Evolutionary conservation across 176 grass and related monocot genomes (phyloP).

Genomic region (Calamus simplicifolius): DNA sequence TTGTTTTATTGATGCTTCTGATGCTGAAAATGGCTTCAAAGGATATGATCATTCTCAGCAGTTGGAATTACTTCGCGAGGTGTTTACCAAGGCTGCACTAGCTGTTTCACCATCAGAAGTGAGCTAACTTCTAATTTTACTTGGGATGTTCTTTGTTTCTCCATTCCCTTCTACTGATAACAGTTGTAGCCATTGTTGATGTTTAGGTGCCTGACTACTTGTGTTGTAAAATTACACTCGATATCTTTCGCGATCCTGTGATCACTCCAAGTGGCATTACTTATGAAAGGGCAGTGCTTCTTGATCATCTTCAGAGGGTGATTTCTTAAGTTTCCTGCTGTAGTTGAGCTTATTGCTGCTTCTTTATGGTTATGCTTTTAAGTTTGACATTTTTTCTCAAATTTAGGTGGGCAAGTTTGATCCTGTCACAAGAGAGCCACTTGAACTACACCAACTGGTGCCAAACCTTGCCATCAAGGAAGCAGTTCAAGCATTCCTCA

Average conservation of each 20-base stretch:
- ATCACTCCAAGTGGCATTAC: neutral
- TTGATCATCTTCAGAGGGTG: neutral
- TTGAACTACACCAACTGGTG: constrained; percentile 65
- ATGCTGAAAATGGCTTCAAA: neutral
- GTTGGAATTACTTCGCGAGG: neutral
- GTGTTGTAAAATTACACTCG: neutral
- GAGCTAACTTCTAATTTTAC: neutral
- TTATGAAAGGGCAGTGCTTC: neutral
- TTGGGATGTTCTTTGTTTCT: neutral
- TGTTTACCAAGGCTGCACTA: neutral
- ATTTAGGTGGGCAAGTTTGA: constrained; percentile 88
- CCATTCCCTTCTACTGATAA: neutral
- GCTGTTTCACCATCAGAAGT: neutral
- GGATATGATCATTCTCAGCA: neutral
- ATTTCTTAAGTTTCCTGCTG: no score
- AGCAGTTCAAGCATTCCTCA: constrained; percentile 75
- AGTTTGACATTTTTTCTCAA: no score
- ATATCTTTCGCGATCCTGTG: neutral
- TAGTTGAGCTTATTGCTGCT: no score
- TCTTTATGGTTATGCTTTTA: no score
- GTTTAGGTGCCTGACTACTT: neutral
- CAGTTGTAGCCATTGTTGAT: neutral
- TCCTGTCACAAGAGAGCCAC: constrained; percentile 53
- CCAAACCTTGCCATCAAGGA: constrained; percentile 82
- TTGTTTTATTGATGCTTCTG: neutral